Evolutionary conservation across 1,139 yeast species (phyloP), one percentile per base, ranked within the genome.

Genomic region (Taphrina communis): DNA sequence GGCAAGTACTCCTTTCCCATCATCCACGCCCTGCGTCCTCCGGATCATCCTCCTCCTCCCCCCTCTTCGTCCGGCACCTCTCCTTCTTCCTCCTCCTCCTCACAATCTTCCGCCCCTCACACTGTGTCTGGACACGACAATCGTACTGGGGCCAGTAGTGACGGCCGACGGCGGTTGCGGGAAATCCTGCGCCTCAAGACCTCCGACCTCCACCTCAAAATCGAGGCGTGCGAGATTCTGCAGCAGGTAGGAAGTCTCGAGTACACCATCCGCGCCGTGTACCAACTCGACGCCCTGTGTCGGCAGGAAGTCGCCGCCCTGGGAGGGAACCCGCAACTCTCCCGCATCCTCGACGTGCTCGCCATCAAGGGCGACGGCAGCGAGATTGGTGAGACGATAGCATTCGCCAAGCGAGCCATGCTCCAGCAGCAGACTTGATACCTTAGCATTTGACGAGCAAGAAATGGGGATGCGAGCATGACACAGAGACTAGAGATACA

Each of bases 1-100:
- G 97, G 97, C 0, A 93, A 92, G 77, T 84, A 89, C 71, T 88
- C 96, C 0, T 88, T 90, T 72, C 97, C 97, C 0, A 86, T 92
- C 7, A 84, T 91, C 46, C 95, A 90, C 77, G 84, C 87, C 19
- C 78, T 88, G 6, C 75, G 80, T 17, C 73, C 74, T 21, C 17
- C 17, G 17, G 31, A 25, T 25, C 31, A 2, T 25, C 31, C 31
- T 25, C 31, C 31, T 25, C 31, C 31, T 25, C 4, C 31, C 31
- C 31, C 4, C 31, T 25, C 31, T 25, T 25, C 31, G 2, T 25
- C 31, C 31, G 31, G 4, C 4, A 4, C 31, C 31, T 25, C 31
- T 25, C 4, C 31, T 25, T 25, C 31, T 25, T 25, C 31, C 17
- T 17, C 31, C 31, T 25, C 31, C 4, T 25, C 31, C 31, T 25